Evolutionary conservation across 2,329 filamentous ascomycete genomes (phyloP).

Genomic region (Alternaria sp.): DNA sequence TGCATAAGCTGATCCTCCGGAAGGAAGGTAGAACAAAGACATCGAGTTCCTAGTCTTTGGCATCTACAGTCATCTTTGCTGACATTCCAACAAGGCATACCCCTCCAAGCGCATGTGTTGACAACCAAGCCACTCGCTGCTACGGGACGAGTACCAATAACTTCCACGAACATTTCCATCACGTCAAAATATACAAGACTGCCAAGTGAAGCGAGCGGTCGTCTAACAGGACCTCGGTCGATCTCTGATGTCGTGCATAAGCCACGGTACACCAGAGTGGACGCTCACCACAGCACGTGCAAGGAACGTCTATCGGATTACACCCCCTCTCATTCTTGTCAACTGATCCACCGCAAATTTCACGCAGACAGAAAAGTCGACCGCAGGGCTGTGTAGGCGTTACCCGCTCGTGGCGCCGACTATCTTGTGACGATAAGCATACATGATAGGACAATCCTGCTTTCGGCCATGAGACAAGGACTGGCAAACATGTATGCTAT

Average conservation of each 20-base stretch:
- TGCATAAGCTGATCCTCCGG: conserved; percentile 13
- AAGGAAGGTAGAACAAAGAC: conserved; percentile 19
- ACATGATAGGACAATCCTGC: background rate
- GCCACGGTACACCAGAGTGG: conserved; percentile 22
- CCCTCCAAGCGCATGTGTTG: background rate
- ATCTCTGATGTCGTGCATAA: conserved; percentile 38
- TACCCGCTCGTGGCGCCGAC: conserved; percentile 6
- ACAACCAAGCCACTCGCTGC: background rate
- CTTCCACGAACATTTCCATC: background rate
- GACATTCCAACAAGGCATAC: background rate
- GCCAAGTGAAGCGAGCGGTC: conserved; percentile 16
- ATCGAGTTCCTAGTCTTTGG: conserved; percentile 12
- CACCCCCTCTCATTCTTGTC: conserved; percentile 12
- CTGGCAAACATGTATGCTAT: background rate
- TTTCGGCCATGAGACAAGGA: background rate
- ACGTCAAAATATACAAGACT: background rate
- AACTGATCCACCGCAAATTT: conserved; percentile 8
- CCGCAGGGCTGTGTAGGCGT: background rate
- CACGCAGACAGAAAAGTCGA: background rate
- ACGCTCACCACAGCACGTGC: conserved; percentile 11
- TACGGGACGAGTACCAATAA: background rate
- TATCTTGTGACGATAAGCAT: background rate
- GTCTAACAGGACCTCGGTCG: conserved; percentile 14
- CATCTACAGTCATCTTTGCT: conserved; percentile 1
- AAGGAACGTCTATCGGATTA: conserved; percentile 17